phyloP scores from a whole-genome alignment of 768 basidiomycete genomes.

The Hemileccinum impolitum region DNA sequence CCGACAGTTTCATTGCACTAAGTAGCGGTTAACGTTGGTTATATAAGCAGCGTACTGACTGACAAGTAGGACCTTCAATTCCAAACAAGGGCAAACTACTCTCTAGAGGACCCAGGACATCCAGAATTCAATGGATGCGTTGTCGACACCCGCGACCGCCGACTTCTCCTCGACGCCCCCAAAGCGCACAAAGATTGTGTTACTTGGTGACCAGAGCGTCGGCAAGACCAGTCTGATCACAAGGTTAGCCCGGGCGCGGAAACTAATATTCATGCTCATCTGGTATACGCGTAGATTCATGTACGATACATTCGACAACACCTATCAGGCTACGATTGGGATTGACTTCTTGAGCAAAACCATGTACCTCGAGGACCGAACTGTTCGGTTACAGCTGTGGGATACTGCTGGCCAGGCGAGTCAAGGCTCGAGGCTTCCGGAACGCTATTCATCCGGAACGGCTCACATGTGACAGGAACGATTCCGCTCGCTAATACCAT shows the following conservation, averaged over 20 bases:
- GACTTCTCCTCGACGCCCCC: constrained; percentile 88
- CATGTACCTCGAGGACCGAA: constrained; percentile 98
- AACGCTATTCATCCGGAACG: constrained; percentile 1
- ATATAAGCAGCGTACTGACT: constrained; percentile 1
- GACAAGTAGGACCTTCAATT: background rate
- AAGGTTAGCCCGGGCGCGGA: constrained; percentile 49
- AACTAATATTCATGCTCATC: constrained; percentile 4
- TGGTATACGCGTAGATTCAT: constrained; percentile 64
- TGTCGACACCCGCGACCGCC: constrained; percentile 66
- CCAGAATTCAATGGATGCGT: constrained; percentile 41
- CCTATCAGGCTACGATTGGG: constrained; percentile 95
- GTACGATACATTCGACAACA: constrained; percentile 99
- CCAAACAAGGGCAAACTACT: constrained; percentile 28
- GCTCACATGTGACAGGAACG: constrained; percentile 62
- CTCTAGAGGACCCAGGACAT: background rate
- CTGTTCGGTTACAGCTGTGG: constrained; percentile 96
- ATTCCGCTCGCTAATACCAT: constrained; percentile 95
- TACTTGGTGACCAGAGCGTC: constrained; percentile 95
- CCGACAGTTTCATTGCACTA: constrained; percentile 63
- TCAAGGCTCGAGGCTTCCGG: background rate
- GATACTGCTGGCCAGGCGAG: constrained; percentile 94
- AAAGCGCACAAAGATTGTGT: constrained; percentile 94
- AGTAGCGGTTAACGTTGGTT: background rate
- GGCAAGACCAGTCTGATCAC: constrained; percentile 99
- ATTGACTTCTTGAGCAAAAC: constrained; percentile 99